Percentiles rank a stretch among this genome's conserved stretches.
These are phyloP conservation scores for Conringia planisiliqua DNA, from an alignment of 345 rosid genomes.

Conservation along the genomic window DNA sequence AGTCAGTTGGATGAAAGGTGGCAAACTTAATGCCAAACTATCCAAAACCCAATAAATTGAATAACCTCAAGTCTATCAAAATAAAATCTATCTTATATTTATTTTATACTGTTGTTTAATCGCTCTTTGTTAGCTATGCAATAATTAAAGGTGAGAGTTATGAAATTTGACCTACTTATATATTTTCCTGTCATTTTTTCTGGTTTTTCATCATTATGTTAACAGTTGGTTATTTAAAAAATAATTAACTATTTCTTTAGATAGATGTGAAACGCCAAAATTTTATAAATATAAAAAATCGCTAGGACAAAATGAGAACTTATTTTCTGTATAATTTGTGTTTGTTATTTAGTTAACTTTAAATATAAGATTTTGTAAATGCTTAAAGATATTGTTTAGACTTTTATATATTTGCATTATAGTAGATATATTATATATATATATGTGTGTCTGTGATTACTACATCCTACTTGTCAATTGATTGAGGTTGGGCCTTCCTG, in stretches of 20 bases:
- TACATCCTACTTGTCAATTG: slow-evolving; percentile 8
- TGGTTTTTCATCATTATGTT: too few relatives aligned
- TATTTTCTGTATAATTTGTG: too few relatives aligned
- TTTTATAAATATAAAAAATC: neutral
- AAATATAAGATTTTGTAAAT: neutral
- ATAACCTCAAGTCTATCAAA: neutral
- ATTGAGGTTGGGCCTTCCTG: neutral
- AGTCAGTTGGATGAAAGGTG: slow-evolving; percentile 2
- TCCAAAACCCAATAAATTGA: neutral
- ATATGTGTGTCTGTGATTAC: neutral
- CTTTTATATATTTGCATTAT: neutral
- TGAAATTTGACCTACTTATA: neutral
- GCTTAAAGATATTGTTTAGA: neutral
- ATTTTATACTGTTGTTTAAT: neutral
- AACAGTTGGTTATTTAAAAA: too few relatives aligned
- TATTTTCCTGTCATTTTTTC: neutral
- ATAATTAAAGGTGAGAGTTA: neutral
- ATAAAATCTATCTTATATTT: neutral
- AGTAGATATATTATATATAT: neutral
- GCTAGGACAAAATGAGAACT: too few relatives aligned
- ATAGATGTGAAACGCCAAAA: neutral
- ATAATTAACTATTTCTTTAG: too few relatives aligned
- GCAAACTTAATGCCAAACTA: slow-evolving; percentile 21
- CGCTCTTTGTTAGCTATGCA: neutral
- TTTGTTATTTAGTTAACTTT: neutral